Evolutionary conservation across 192 early-diverging fungal species (phyloP).

Genomic region (Backusella australiensis): DNA sequence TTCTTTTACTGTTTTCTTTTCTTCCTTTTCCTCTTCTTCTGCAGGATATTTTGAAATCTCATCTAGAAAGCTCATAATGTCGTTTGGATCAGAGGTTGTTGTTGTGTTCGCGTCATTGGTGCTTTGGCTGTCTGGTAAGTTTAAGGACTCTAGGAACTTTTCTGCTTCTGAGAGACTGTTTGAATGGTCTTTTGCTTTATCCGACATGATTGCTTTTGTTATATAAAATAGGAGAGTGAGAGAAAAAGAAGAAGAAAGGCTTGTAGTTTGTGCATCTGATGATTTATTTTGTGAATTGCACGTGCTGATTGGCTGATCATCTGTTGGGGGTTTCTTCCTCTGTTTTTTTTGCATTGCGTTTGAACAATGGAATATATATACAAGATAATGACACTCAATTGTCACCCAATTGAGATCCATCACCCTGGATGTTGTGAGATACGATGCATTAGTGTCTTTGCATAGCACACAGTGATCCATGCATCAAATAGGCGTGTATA

Average conservation of each 20-base stretch:
- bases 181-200: neutral
- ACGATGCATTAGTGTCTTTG: too few species aligned
- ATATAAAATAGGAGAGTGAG: neutral
- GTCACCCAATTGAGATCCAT: too few species aligned
- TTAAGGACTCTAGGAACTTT: constrained; percentile 34
- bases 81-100: constrained; percentile 22
- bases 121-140: constrained; percentile 22
- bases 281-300: neutral
- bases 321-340: neutral
- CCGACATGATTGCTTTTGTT: neutral
- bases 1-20: neutral
- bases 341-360: neutral
- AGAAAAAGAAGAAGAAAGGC: neutral
- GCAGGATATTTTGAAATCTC: constrained; percentile 27
- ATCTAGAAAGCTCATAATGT: constrained; percentile 39
- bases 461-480: too few species aligned
- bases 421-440: too few species aligned
- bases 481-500: too few species aligned
- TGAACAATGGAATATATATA: neutral
- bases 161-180: constrained; percentile 35
- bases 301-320: neutral
- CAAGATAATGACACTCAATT: neutral
- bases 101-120: neutral
- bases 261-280: neutral
- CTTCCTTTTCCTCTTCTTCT: neutral